phyloP scores from a whole-genome alignment of 75 land plant species.

The Picea glauca region DNA sequence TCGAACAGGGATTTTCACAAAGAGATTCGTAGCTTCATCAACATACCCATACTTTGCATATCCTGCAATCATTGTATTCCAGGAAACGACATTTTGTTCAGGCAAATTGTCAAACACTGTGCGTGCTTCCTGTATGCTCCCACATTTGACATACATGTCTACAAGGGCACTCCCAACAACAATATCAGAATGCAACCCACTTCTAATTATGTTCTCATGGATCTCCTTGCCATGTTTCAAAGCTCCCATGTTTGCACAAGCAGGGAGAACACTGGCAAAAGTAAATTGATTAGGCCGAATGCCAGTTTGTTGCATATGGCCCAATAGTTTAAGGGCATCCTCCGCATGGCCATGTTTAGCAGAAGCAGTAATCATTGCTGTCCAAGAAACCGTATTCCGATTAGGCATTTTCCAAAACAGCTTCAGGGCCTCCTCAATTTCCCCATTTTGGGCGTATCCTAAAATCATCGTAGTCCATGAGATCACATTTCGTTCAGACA shows the following conservation, averaged over 20 bases:
- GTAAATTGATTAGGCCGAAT: not conserved
- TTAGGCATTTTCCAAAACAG: not conserved
- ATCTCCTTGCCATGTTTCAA: not conserved
- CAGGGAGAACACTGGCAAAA: constrained; percentile 4
- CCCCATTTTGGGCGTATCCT: not conserved
- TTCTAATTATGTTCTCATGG: constrained; percentile 1
- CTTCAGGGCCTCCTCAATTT: not conserved
- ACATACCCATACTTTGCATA: constrained; percentile 28
- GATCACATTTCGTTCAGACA: constrained; percentile 6
- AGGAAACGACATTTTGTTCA: constrained; percentile 36
- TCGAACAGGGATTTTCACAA: constrained; percentile 10
- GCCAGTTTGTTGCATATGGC: not conserved
- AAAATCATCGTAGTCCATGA: constrained; percentile 17
- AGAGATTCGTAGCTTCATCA: constrained; percentile 8
- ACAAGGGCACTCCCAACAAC: constrained; percentile 3
- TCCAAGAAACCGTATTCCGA: constrained; percentile 2
- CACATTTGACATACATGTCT: constrained; percentile 33
- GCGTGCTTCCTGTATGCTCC: constrained; percentile 23
- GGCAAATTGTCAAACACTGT: constrained; percentile 34
- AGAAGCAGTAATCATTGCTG: not conserved
- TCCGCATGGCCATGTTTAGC: not conserved
- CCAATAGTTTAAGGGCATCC: not conserved
- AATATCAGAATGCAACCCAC: not conserved
- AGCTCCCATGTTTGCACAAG: not conserved
- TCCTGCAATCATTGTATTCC: constrained; percentile 50